phyloP scores from a whole-genome alignment of 352 stramenopile genomes.

The Globisporangium acanthophoron region DNA sequence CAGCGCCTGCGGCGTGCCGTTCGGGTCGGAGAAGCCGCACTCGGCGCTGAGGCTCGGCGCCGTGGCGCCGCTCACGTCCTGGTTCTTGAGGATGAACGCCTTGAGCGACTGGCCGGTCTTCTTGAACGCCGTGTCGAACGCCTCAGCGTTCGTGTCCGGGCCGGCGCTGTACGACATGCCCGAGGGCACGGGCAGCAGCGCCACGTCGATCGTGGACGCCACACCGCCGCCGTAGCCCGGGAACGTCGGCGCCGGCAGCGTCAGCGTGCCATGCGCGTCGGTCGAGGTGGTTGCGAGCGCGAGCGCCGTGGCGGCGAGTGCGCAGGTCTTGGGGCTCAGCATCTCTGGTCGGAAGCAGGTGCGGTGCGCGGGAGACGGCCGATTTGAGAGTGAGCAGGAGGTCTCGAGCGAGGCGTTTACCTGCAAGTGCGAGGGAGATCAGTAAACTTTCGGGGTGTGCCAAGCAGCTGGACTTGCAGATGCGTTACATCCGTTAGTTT shows the following conservation, averaged over 20 bases:
- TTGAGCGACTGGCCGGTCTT: slow-evolving; percentile 5
- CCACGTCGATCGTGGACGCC: background rate
- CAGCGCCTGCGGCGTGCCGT: slow-evolving; percentile 7
- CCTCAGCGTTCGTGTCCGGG: slow-evolving; percentile 1
- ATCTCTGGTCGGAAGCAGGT: background rate
- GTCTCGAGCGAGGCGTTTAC: no score
- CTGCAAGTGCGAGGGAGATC: no score
- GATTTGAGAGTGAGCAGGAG: no score
- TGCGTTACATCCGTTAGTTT: no score
- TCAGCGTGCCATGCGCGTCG: background rate
- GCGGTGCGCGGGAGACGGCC: no score
- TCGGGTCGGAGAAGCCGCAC: slow-evolving; percentile 12
- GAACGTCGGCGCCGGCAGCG: background rate
- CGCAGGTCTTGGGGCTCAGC: background rate
- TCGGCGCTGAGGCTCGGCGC: background rate
- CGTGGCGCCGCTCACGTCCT: slow-evolving; percentile 1
- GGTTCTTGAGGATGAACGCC: slow-evolving; percentile 14
- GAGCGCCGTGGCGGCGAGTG: background rate
- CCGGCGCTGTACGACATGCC: background rate
- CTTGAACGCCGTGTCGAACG: slow-evolving; percentile 11
- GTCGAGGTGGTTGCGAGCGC: background rate
- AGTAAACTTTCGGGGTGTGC: no score
- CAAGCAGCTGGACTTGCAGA: no score
- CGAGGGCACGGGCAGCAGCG: background rate
- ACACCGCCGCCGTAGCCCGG: background rate